A percentile compares a stretch with the other conserved stretches of the same genome.
Conservation (phyloP, 2,329 filamentous ascomycete genomes). For the Ilyonectria destructans region DNA sequence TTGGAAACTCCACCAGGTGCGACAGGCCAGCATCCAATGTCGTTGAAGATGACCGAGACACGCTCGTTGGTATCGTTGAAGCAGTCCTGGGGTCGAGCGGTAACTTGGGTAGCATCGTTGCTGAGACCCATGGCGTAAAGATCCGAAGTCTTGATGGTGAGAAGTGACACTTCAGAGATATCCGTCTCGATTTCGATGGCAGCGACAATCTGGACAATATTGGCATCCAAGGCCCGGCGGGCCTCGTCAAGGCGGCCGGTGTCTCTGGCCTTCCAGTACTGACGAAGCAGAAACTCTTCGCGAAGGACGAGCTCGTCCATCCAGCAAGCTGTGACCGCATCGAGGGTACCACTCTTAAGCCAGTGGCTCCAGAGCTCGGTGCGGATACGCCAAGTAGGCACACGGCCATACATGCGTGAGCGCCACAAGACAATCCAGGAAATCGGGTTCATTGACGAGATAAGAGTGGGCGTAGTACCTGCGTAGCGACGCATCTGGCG, state of each 20-base stretch:
- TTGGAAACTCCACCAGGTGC: slow-evolving; percentile 41
- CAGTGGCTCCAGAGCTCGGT: slow-evolving; percentile 41
- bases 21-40: slow-evolving; percentile 42
- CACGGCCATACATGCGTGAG: slow-evolving; percentile 30
- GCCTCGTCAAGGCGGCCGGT: slow-evolving; percentile 27
- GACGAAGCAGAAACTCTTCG: slow-evolving; percentile 32
- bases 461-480: slow-evolving; percentile 8
- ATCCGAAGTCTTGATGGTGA: slow-evolving; percentile 38
- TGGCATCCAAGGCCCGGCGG: slow-evolving; percentile 26
- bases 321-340: slow-evolving; percentile 39
- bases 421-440: slow-evolving; percentile 34
- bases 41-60: slow-evolving; percentile 40
- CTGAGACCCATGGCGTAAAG: slow-evolving; percentile 42
- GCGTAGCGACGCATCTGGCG: slow-evolving; percentile 32
- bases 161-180: slow-evolving; percentile 35
- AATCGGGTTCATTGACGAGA: slow-evolving; percentile 22
- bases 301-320: slow-evolving; percentile 40
- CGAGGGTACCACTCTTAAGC: slow-evolving; percentile 30
- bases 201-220: slow-evolving; percentile 37
- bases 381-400: slow-evolving; percentile 40
- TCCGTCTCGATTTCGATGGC: slow-evolving; percentile 41
- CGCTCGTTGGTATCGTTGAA: slow-evolving; percentile 36
- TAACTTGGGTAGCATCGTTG: slow-evolving; percentile 40
- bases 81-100: slow-evolving; percentile 36
- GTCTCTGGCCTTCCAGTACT: slow-evolving; percentile 38